A percentile compares a stretch with the other conserved stretches of the same genome.
Evolutionary conservation across 352 stramenopile species (phyloP).

Genomic region (Pythium scleroteichum): DNA sequence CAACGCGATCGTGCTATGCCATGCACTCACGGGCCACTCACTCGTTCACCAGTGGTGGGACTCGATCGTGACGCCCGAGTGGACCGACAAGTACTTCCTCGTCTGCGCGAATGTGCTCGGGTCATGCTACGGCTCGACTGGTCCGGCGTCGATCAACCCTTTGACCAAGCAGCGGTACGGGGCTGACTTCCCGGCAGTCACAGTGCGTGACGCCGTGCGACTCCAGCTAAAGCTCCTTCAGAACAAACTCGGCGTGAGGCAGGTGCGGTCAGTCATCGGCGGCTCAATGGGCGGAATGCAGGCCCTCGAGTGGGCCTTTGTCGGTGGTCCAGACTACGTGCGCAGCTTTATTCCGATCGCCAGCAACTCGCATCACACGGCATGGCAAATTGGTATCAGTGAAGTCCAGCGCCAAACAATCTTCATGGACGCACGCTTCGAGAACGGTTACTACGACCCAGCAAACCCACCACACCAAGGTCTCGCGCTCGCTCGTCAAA

Average conservation of each 20-base stretch:
- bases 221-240: slow-evolving; percentile 90
- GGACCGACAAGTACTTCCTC: slow-evolving; percentile 97
- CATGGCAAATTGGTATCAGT: slow-evolving; percentile 96
- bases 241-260: slow-evolving; percentile 85
- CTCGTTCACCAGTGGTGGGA: slow-evolving; percentile 94
- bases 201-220: slow-evolving; percentile 91
- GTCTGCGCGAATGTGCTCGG: slow-evolving; percentile 96
- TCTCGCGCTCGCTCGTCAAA: slow-evolving; percentile 92
- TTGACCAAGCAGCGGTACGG: slow-evolving; percentile 79
- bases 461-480: slow-evolving; percentile 68
- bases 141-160: slow-evolving; percentile 82
- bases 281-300: slow-evolving; percentile 98
- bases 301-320: slow-evolving; percentile 95
- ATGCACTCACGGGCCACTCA: slow-evolving; percentile 95
- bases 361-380: slow-evolving; percentile 92
- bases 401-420: slow-evolving; percentile 96
- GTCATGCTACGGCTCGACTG: slow-evolving; percentile 94
- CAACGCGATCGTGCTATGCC: slow-evolving; percentile 94
- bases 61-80: slow-evolving; percentile 91
- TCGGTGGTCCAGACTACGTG: slow-evolving; percentile 78
- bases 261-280: slow-evolving; percentile 91
- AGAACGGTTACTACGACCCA: slow-evolving; percentile 73
- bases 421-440: slow-evolving; percentile 94
- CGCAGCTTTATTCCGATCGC: slow-evolving; percentile 92
- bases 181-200: slow-evolving; percentile 89